Evolutionary conservation across 805 yeast genomes (phyloP).

Genomic region (Millerozyma miso): DNA sequence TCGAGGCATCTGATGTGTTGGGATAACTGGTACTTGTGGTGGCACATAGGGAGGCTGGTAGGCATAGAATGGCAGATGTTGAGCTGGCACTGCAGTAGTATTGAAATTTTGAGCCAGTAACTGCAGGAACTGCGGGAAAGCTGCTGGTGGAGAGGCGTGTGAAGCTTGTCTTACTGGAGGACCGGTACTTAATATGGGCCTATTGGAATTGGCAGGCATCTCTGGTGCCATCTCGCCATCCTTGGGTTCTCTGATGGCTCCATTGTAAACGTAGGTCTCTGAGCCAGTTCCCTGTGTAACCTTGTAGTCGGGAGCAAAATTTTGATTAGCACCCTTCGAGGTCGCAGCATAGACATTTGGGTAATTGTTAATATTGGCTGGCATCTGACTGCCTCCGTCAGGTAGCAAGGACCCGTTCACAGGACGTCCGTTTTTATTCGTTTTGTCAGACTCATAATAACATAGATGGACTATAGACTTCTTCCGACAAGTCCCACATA

Average conservation of each 20-base stretch:
- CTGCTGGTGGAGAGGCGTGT: background rate
- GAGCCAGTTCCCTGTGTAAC: background rate
- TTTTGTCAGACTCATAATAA: constrained; percentile 25
- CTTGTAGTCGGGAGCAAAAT: background rate
- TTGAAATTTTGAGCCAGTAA: background rate
- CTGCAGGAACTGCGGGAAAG: background rate
- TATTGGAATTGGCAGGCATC: no score
- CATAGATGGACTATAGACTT: constrained; percentile 43
- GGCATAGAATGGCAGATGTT: no score
- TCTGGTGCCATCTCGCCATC: background rate
- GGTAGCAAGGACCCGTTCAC: background rate
- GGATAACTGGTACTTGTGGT: no score
- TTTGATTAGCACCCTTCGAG: background rate
- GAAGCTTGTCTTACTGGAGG: no score
- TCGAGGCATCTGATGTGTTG: no score
- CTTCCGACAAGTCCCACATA: constrained; percentile 40
- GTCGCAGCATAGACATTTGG: background rate
- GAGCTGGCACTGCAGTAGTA: no score
- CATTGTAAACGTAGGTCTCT: background rate
- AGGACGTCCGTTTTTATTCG: background rate
- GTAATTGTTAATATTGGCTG: background rate
- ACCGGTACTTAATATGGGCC: no score
- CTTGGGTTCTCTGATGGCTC: background rate
- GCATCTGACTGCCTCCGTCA: background rate
- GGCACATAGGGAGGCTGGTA: no score